Conservation (phyloP, 441 rosid genomes). For the Euphorbia schlechtendalii region DNA sequence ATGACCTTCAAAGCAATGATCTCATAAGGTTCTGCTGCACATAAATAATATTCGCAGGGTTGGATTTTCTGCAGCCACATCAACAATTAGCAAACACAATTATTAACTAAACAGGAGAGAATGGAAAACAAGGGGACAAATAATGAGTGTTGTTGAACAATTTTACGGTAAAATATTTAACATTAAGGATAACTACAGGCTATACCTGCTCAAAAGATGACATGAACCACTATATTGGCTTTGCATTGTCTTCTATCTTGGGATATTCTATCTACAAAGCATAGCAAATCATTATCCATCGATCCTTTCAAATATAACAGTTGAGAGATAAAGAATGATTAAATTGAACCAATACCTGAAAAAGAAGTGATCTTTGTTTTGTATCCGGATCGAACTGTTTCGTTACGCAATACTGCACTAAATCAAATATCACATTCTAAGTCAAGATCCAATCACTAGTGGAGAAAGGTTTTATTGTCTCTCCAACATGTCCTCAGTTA, state of each 20-base stretch:
- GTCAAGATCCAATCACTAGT: too few relatives aligned
- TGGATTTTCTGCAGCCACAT: slow-evolving; percentile 58
- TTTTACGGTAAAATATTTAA: not conserved
- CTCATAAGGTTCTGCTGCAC: slow-evolving; percentile 97
- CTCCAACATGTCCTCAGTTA: too few relatives aligned
- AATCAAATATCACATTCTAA: slow-evolving; percentile 3
- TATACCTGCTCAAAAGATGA: slow-evolving; percentile 91
- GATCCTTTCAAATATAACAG: slow-evolving; percentile 6
- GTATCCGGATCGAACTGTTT: slow-evolving; percentile 87
- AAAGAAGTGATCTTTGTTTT: slow-evolving; percentile 81
- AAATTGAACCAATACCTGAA: slow-evolving; percentile 45
- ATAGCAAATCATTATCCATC: slow-evolving; percentile 9
- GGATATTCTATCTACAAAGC: slow-evolving; percentile 78
- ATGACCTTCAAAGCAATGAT: slow-evolving; percentile 85
- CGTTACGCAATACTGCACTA: slow-evolving; percentile 73
- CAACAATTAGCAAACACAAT: not conserved
- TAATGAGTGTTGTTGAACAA: not conserved
- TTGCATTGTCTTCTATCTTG: slow-evolving; percentile 80
- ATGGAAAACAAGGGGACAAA: not conserved
- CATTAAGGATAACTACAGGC: not conserved
- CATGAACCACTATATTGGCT: slow-evolving; percentile 90
- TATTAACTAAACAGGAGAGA: not conserved
- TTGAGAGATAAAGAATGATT: not conserved
- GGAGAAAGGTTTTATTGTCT: too few relatives aligned
- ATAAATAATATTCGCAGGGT: slow-evolving; percentile 76